Evolutionary conservation across 257 asterid genomes (phyloP).

Genomic region (Solanum raphanifolium): DNA sequence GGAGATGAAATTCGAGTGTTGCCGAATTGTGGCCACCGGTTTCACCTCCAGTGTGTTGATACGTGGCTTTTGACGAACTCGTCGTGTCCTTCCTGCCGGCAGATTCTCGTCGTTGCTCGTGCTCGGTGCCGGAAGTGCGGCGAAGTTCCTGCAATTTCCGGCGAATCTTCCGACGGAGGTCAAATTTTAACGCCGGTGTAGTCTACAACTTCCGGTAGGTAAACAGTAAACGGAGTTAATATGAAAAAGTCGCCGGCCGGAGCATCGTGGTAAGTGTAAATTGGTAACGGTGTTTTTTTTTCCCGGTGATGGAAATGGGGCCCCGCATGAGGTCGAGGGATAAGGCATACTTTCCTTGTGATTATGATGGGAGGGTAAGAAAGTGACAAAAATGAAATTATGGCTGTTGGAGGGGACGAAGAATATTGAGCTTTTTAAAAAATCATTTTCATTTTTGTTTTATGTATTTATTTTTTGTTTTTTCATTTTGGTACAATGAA

Average conservation of each 20-base stretch:
- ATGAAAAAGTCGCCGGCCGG: not conserved
- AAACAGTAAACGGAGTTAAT: not conserved
- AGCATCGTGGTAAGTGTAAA: not conserved
- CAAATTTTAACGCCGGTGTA: not conserved
- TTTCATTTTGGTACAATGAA: not conserved
- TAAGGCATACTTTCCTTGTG: not conserved
- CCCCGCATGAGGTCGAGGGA: not conserved
- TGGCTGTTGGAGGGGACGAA: not conserved
- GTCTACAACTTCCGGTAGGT: not conserved
- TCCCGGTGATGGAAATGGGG: not conserved
- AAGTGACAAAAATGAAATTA: not conserved
- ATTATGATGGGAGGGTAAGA: not conserved
- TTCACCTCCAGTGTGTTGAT: slow-evolving; percentile 11
- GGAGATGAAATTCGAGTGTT: slow-evolving; percentile 20
- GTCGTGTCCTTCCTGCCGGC: slow-evolving; percentile 16
- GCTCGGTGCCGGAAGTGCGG: slow-evolving; percentile 18
- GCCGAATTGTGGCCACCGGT: slow-evolving; percentile 15
- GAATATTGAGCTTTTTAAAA: not conserved
- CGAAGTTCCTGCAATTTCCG: slow-evolving; percentile 2
- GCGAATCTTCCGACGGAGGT: not conserved
- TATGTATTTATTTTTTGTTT: not conserved
- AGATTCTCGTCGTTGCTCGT: slow-evolving; percentile 7
- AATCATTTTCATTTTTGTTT: not conserved
- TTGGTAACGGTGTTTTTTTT: not conserved
- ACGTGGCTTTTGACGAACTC: slow-evolving; percentile 17